Evolutionary conservation across 352 stramenopile genomes (phyloP), one percentile per base, ranked within the genome.

Genomic region (Globisporangium yorkense): DNA sequence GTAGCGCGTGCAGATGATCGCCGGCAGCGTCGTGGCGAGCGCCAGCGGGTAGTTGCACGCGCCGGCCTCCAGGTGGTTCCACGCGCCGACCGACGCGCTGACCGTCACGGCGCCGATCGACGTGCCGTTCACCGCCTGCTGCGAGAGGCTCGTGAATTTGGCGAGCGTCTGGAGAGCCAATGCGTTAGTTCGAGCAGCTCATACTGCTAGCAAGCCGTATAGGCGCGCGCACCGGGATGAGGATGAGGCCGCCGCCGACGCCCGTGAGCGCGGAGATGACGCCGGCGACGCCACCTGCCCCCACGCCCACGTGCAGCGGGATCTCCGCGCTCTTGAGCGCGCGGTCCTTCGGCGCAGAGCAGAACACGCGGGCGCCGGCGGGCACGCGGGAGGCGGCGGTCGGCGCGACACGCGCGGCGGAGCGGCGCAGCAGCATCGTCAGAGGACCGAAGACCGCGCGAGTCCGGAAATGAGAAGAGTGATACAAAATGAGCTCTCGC

Each of bases 91-190:
- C 24, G 74, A 76, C 13, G 82, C 72, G 35, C 71, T 77, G 21
- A 92, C 63, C 15, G 80, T 85, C 51, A 94, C 83, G n/a, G 84
- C 80, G 45, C 80, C 77, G 53, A 94, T 72, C 8, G 82, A 92
- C 24, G 84, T 94, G 63, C 84, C 84, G 48, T 94, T 94, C 43
- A 94, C 76, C 2, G 79, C 77, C 50, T 94, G 84, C 65, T 94
- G 84, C 13, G 82, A 65, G 27, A 94, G 64, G 12, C 67, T 80
- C 31, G 84, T 92, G 69, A 87, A 92, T 63, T 87, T 89, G 58
- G 82, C 84, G 61, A 94, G 66, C 10, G 75, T 80, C 83, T 93
- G 61, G 40, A 16, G 31, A 10, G 6, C 24, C 24, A 27, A 2
- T 27, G 24, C 24, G 24, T 27, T 27, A 27, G 24, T 27, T 27